phyloP scores from a whole-genome alignment of 139 green algal genomes.

The Chlamydomonas schloesseri region DNA sequence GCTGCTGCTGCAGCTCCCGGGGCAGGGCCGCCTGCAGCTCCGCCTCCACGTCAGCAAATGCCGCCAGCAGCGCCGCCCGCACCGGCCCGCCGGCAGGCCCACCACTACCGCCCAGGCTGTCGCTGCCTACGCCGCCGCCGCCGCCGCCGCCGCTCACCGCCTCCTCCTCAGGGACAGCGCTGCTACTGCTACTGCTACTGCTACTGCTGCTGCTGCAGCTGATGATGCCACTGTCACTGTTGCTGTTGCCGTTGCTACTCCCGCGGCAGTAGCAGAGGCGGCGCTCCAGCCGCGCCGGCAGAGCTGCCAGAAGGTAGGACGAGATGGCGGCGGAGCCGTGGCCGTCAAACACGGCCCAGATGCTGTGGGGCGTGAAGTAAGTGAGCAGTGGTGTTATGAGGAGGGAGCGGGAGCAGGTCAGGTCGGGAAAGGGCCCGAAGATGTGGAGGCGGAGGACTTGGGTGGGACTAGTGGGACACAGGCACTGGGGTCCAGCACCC shows the following conservation, averaged over 20 bases:
- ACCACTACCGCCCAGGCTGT: too few species aligned
- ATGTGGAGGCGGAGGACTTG: too few species aligned
- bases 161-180: background rate
- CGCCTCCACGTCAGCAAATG: conserved; percentile 4
- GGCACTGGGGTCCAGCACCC: too few species aligned
- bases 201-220: background rate
- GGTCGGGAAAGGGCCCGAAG: background rate
- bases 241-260: background rate
- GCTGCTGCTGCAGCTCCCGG: background rate
- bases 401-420: background rate
- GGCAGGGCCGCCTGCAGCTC: background rate
- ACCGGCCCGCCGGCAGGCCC: background rate
- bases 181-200: background rate
- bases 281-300: background rate
- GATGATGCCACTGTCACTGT: background rate
- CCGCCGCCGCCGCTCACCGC: background rate
- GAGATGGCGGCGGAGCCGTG: conserved; percentile 18
- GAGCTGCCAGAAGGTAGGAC: background rate
- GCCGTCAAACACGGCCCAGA: conserved; percentile 33
- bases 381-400: background rate
- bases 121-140: background rate
- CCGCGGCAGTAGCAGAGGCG: background rate
- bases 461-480: too few species aligned
- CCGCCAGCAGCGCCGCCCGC: background rate
- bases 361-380: background rate